Conservation (phyloP, 2,329 filamentous ascomycete species). For the Orbilia quercus region DNA sequence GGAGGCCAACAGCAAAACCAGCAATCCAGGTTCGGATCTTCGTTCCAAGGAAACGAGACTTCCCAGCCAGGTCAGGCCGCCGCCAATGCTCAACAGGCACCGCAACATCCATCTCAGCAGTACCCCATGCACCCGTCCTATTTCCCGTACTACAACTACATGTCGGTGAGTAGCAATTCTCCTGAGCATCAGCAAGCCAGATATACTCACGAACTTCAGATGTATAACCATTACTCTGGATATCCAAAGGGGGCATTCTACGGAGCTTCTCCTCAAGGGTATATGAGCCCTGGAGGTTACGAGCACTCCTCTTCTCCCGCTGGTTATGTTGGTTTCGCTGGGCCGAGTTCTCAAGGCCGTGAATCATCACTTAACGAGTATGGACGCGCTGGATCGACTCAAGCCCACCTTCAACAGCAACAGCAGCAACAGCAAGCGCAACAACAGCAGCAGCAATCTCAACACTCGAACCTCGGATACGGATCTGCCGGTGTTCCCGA, state of each 20-base stretch:
- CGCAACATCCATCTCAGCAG: slow-evolving; percentile 66
- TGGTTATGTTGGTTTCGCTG: slow-evolving; percentile 69
- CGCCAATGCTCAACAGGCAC: slow-evolving; percentile 68
- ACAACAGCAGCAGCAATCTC: slow-evolving; percentile 60
- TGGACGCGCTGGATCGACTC: slow-evolving; percentile 60
- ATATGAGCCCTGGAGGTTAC: slow-evolving; percentile 69
- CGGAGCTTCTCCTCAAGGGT: slow-evolving; percentile 71
- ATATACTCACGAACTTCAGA: slow-evolving; percentile 63
- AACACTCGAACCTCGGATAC: slow-evolving; percentile 58
- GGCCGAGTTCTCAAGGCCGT: slow-evolving; percentile 58
- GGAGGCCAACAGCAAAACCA: slow-evolving; percentile 88
- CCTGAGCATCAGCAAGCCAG: no score
- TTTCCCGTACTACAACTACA: slow-evolving; percentile 73
- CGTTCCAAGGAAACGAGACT: slow-evolving; percentile 48
- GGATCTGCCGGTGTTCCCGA: slow-evolving; percentile 58
- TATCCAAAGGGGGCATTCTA: slow-evolving; percentile 63
- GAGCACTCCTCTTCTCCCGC: slow-evolving; percentile 75
- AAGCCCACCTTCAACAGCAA: slow-evolving; percentile 59
- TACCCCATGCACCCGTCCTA: slow-evolving; percentile 73
- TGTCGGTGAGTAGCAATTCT: slow-evolving; percentile 70
- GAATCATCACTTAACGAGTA: slow-evolving; percentile 59
- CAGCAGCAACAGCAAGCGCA: slow-evolving; percentile 59
- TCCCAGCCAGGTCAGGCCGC: slow-evolving; percentile 81
- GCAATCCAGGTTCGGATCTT: slow-evolving; percentile 50
- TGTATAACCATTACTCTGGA: slow-evolving; percentile 42